Evolutionary conservation across 345 rosid genomes (phyloP), one percentile per base, ranked within the genome.

Genomic region (Cardamine occulta): DNA sequence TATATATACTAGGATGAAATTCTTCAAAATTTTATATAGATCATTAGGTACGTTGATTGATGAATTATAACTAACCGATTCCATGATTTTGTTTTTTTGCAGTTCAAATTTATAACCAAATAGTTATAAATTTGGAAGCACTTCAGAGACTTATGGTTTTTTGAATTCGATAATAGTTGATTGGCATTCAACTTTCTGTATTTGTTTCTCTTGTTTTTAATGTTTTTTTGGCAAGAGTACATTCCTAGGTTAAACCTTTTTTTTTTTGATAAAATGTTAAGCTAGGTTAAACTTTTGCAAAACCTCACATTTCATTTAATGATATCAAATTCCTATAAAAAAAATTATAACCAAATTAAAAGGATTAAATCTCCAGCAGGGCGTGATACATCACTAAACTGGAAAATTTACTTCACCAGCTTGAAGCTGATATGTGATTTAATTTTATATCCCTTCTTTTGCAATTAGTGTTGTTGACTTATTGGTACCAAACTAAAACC

Each of bases 401-500:
- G 8, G 74, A 31, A 52, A 42, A 12, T 60, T 68, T 51, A 59
- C 19, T 68, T 75, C 31, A 75, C n/a, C 74, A 39, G 60, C 40
- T 12, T 12, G 51, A 57, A 40, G 74, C 44, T 67, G 55, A 51
- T 37, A 28, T 60, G 14, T 6, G 55, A 67, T 68, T 48, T 39
- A 74, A 51, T 48, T 18, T 49, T 39, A 29, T 4, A 51, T 2
- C 13, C 4, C 29, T 54, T 53, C 28, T 45, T 76, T 60, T 55
- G 61, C 35, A 77, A 47, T 70, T 76, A 68, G 71, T 61, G 58
- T 44, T 76, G 75, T 63, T 76, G 80, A 76, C 80, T 76, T 69
- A 63, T 45, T 63, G 75, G 72, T 70, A 47, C 72, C 61, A 71
- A 70, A 77, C 76, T 65, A 45, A 63, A 67, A 51, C 72, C 52